phyloP scores from a whole-genome alignment of 805 yeast genomes.

The Zygoascus biomembranicola region DNA sequence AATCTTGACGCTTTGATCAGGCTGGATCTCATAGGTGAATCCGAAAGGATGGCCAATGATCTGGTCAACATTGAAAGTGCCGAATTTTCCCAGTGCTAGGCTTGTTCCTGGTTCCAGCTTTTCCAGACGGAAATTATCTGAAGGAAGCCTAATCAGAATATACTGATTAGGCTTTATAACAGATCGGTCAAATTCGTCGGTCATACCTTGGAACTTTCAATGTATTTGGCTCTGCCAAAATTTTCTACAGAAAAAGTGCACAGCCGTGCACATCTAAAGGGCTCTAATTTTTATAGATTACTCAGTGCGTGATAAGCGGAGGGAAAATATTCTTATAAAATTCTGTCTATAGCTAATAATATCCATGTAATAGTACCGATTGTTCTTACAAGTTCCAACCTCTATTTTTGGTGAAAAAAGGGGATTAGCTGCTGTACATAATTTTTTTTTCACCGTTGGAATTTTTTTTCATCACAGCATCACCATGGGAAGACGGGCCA shows the following conservation, averaged over 20 bases:
- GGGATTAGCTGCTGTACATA: too few species aligned
- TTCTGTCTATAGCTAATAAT: too few species aligned
- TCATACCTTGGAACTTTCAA: background rate
- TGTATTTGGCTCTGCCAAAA: background rate
- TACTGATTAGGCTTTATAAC: constrained; percentile 41
- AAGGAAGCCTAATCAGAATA: constrained; percentile 70
- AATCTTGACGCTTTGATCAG: constrained; percentile 31
- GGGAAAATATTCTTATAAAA: too few species aligned
- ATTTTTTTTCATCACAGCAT: constrained; percentile 7
- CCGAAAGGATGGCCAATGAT: constrained; percentile 80
- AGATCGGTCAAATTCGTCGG: constrained; percentile 4
- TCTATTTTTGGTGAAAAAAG: too few species aligned
- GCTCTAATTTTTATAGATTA: background rate
- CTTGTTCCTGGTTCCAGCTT: constrained; percentile 51
- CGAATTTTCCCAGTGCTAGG: constrained; percentile 84
- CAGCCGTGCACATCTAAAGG: background rate
- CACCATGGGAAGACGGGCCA: constrained; percentile 85
- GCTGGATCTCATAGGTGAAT: constrained; percentile 76
- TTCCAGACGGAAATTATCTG: constrained; percentile 69
- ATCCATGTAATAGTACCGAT: too few species aligned
- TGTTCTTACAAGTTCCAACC: too few species aligned
- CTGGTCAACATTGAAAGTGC: constrained; percentile 66
- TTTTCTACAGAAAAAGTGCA: background rate
- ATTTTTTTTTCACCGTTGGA: background rate
- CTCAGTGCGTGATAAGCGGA: background rate